These are phyloP conservation scores for Apophysomyces trapeziformis DNA, from an alignment of 371 early-diverging fungal species.

Conservation along the genomic window DNA sequence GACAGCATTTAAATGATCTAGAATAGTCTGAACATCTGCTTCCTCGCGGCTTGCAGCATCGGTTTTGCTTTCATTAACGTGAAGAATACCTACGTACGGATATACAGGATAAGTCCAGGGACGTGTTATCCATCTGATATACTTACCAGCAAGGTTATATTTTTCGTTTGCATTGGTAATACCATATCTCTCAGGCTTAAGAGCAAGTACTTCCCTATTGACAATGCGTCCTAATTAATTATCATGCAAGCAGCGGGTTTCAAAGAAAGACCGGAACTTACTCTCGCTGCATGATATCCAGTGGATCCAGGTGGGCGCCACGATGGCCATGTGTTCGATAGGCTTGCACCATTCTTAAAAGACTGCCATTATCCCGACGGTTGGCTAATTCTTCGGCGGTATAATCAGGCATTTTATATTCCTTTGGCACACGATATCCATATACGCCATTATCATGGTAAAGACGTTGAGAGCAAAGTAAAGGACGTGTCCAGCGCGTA, in stretches of 20 bases:
- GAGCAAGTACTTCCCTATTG: constrained; percentile 65
- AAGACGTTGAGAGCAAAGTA: constrained; percentile 14
- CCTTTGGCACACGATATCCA: constrained; percentile 82
- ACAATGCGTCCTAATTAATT: not conserved
- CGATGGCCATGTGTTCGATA: constrained; percentile 88
- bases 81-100: constrained; percentile 69
- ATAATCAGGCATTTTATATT: constrained; percentile 74
- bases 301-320: constrained; percentile 87
- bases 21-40: constrained; percentile 71
- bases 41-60: constrained; percentile 45
- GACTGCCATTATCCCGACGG: constrained; percentile 80
- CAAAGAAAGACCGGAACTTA: constrained; percentile 37
- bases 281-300: constrained; percentile 74
- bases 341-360: constrained; percentile 84
- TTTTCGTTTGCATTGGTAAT: constrained; percentile 52
- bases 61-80: constrained; percentile 63
- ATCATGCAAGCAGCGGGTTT: too few species aligned
- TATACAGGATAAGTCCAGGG: not conserved
- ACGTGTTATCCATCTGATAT: not conserved
- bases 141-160: constrained; percentile 65
- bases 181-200: constrained; percentile 86
- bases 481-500: constrained; percentile 4
- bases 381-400: constrained; percentile 77
- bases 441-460: constrained; percentile 84
- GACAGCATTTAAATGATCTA: constrained; percentile 71